These are phyloP conservation scores for Fusarium haematococcum DNA, from an alignment of 2,329 filamentous ascomycete genomes.

Conservation along the genomic window DNA sequence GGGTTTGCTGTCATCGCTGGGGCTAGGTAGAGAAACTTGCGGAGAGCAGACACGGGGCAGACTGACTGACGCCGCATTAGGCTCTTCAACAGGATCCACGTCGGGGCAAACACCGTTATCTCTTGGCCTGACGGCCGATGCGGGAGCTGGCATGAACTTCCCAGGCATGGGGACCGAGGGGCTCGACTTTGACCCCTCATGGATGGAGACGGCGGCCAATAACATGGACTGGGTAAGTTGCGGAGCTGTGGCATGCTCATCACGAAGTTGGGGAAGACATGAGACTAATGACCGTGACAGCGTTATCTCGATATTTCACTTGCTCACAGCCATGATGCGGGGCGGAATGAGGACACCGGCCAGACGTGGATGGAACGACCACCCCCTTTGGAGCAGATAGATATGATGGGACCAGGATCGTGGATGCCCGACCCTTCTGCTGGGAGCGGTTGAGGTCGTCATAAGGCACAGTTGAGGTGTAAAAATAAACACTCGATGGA, in stretches of 20 bases:
- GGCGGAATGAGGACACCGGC: constrained; percentile 41
- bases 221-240: constrained; percentile 55
- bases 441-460: constrained; percentile 12
- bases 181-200: constrained; percentile 51
- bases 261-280: not conserved
- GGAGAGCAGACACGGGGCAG: constrained; percentile 4
- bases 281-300: constrained; percentile 34
- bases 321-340: constrained; percentile 47
- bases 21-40: constrained; percentile 33
- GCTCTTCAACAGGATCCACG: constrained; percentile 31
- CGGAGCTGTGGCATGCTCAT: not conserved
- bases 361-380: constrained; percentile 48
- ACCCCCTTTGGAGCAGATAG: constrained; percentile 41
- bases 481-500: constrained; percentile 10
- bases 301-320: constrained; percentile 51
- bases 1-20: constrained; percentile 38
- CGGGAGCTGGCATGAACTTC: constrained; percentile 36
- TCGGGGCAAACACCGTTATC: constrained; percentile 37
- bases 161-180: constrained; percentile 34
- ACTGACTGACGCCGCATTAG: constrained; percentile 31
- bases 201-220: constrained; percentile 48
- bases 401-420: constrained; percentile 39
- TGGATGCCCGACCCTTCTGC: constrained; percentile 31
- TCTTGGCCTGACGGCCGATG: constrained; percentile 30
- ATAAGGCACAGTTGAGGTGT: not conserved